phyloP scores from a whole-genome alignment of 345 rosid genomes.

The Populus davidiana region DNA sequence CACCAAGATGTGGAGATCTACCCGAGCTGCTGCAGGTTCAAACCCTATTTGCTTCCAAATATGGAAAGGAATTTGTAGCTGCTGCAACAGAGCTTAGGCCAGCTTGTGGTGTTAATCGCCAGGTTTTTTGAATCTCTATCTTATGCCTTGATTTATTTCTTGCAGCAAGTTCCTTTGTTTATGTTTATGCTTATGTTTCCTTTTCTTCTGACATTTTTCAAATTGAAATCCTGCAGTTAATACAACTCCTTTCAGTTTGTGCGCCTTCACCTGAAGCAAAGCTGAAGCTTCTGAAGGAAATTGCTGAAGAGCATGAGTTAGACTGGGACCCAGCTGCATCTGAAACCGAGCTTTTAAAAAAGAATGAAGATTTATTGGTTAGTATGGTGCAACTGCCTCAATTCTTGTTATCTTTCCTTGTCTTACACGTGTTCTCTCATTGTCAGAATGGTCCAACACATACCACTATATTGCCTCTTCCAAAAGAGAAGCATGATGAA shows the following conservation, averaged over 20 bases:
- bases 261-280: slow-evolving; percentile 76
- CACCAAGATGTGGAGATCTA: slow-evolving; percentile 96
- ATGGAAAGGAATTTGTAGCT: slow-evolving; percentile 83
- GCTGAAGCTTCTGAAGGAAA: slow-evolving; percentile 85
- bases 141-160: slow-evolving; percentile 5
- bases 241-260: slow-evolving; percentile 81
- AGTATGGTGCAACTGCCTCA: not conserved
- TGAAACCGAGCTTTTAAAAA: slow-evolving; percentile 76
- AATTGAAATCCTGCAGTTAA: slow-evolving; percentile 49
- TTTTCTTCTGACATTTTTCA: slow-evolving; percentile 2
- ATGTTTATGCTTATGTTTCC: not conserved
- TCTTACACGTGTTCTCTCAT: slow-evolving; percentile 18
- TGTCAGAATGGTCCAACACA: slow-evolving; percentile 75
- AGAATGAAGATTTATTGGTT: slow-evolving; percentile 88
- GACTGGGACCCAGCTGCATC: slow-evolving; percentile 93
- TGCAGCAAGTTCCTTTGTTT: not conserved
- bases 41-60: slow-evolving; percentile 70
- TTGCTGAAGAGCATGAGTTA: slow-evolving; percentile 89
- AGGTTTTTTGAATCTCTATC: slow-evolving; percentile 43
- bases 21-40: slow-evolving; percentile 90
- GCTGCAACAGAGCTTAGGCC: slow-evolving; percentile 96
- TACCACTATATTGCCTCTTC: slow-evolving; percentile 67
- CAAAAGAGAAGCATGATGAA: slow-evolving; percentile 62
- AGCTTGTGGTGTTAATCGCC: slow-evolving; percentile 93
- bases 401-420: slow-evolving; percentile 16